Evolutionary conservation across 768 basidiomycete species (phyloP), one percentile per base, ranked within the genome.

Genomic region (Suillus clintonianus): DNA sequence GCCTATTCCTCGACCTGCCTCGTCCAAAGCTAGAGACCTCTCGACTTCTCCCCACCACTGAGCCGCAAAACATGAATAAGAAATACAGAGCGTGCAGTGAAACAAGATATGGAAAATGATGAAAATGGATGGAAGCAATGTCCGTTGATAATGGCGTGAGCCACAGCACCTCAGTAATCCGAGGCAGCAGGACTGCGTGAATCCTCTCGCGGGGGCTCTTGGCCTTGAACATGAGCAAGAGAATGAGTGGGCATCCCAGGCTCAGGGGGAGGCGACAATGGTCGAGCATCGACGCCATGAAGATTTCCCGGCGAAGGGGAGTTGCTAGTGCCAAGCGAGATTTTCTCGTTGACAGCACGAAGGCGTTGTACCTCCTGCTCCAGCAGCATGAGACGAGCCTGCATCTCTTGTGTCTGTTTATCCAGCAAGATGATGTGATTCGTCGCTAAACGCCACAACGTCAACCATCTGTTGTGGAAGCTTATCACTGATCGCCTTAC

Each of bases 301-400:
- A 76, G 69, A 66, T 69, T 77, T 58, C 81, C 71, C 42, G 90
- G 85, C 41, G 88, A 86, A 37, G 88, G 82, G 36, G 87, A 85
- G 63, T 80, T 80, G 62, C 81, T 76, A 47, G 84, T 78, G 63
- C 83, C 84, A 30, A 93, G 86, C 4, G 91, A 89, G 27, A 94
- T 92, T 77, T 91, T 91, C 81, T 93, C 92, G 75, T 93, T 94
- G 68, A 94, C 81, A 9, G 85, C 80, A 62, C 90, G 87, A 51
- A 94, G 84, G 64, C 91, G 80, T 58, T 82, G 71, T 60, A 92
- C 86, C 74, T 94, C 92, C 59, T 82, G 78, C 71, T 94, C 91
- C 53, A 92, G 73, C 32, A 82, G 77, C 15, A 80, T 79, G 64
- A 94, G 83, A 68, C 91, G 89, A 63, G 82, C 82, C 74, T 89